A percentile compares a stretch with the other conserved stretches of the same genome.
phyloP scores from a whole-genome alignment of 2,329 filamentous ascomycete species.

The Cladosporium oxysporum region DNA sequence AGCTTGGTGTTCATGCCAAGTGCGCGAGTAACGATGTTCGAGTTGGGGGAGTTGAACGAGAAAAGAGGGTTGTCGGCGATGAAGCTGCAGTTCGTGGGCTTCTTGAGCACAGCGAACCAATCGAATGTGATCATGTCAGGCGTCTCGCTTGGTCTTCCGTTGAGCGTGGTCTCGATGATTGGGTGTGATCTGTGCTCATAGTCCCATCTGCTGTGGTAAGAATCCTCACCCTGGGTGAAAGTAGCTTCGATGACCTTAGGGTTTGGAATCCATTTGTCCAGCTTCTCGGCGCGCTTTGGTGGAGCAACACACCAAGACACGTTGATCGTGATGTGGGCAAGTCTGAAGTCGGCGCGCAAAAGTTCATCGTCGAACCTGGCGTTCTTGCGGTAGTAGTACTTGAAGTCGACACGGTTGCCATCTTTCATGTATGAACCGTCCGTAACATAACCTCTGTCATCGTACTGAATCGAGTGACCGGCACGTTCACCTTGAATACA shows the following conservation, averaged over 20 bases:
- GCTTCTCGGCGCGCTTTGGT: conserved; percentile 42
- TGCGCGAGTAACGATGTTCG: conserved; percentile 37
- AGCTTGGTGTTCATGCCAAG: conserved; percentile 44
- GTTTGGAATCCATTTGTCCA: conserved; percentile 57
- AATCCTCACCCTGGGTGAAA: conserved; percentile 54
- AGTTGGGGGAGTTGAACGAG: conserved; percentile 45
- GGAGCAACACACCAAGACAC: conserved; percentile 20
- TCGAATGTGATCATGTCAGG: conserved; percentile 56
- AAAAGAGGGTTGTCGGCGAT: conserved; percentile 56
- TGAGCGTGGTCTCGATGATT: conserved; percentile 45
- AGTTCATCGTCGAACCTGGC: conserved; percentile 57
- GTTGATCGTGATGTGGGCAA: conserved; percentile 56
- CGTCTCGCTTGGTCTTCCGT: conserved; percentile 53
- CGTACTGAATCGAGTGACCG: conserved; percentile 53
- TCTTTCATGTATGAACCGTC: conserved; percentile 57
- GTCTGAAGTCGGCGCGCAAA: conserved; percentile 56
- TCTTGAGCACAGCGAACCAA: conserved; percentile 44
- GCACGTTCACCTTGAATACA: conserved; percentile 51
- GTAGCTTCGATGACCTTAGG: conserved; percentile 57
- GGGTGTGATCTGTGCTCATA: conserved; percentile 46
- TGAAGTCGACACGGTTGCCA: conserved; percentile 55
- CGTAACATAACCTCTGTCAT: conserved; percentile 55
- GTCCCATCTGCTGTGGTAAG: conserved; percentile 52
- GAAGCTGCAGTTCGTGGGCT: conserved; percentile 41
- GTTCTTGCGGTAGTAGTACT: conserved; percentile 57